phyloP scores from a whole-genome alignment of 1,139 yeast genomes.

The Blastobotrys ciferrii region DNA sequence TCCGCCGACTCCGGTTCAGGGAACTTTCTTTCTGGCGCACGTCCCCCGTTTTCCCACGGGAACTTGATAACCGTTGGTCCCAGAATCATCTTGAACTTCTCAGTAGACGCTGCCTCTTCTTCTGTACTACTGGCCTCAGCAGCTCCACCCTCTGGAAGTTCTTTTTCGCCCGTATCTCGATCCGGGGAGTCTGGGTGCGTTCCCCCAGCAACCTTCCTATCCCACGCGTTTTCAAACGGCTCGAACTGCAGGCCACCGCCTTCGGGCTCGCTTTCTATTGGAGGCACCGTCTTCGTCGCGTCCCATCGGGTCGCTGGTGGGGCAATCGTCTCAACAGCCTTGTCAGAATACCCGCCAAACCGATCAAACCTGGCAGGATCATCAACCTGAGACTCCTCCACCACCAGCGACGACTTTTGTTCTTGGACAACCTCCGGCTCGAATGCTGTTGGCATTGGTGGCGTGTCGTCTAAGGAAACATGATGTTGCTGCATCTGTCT shows the following conservation, averaged over 20 bases:
- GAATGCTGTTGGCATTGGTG: too few species aligned
- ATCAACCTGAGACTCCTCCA: background rate
- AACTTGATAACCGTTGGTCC: constrained; percentile 16
- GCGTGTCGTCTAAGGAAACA: background rate
- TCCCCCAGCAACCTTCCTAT: constrained; percentile 23
- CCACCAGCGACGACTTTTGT: too few species aligned
- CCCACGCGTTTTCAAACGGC: constrained; percentile 33
- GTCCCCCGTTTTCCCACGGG: constrained; percentile 17
- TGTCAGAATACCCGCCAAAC: constrained; percentile 16
- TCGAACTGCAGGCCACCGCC: constrained; percentile 36
- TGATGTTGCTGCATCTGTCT: background rate
- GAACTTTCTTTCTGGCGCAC: background rate
- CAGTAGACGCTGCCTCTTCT: constrained; percentile 5
- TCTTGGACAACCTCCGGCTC: background rate
- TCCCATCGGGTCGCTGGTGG: constrained; percentile 42
- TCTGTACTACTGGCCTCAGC: background rate
- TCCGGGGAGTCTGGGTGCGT: constrained; percentile 13
- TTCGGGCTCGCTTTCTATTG: constrained; percentile 41
- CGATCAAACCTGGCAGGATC: constrained; percentile 26
- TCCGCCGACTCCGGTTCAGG: constrained; percentile 3
- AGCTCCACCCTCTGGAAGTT: background rate
- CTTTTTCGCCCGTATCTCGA: background rate
- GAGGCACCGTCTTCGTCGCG: constrained; percentile 43
- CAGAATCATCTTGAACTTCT: constrained; percentile 1
- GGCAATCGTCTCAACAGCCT: constrained; percentile 25